Conservation (phyloP, 768 basidiomycete genomes). For the Macrolepiota albuminosa region DNA sequence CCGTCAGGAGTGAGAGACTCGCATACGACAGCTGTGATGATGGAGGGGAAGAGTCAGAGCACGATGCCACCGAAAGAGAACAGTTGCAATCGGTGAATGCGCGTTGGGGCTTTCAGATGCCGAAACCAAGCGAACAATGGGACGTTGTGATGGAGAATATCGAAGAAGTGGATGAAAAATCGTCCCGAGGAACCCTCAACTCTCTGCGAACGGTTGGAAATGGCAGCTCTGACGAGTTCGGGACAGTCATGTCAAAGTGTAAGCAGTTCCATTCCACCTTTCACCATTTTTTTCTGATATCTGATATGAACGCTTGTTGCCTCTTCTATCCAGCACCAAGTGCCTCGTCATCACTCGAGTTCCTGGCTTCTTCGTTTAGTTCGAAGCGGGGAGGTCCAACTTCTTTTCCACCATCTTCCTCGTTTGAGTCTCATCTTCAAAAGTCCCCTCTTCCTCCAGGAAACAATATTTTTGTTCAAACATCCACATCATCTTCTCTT, state of each 20-base stretch:
- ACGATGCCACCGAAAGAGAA: constrained; percentile 16
- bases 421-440: constrained; percentile 21
- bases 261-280: constrained; percentile 15
- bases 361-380: constrained; percentile 71
- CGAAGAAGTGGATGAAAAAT: constrained; percentile 56
- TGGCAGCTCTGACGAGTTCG: constrained; percentile 61
- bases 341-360: constrained; percentile 69
- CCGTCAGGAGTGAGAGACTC: constrained; percentile 43
- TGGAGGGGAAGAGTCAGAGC: constrained; percentile 25
- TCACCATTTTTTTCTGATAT: neutral
- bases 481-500: constrained; percentile 38
- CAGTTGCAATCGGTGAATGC: constrained; percentile 8
- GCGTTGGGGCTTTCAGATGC: constrained; percentile 22
- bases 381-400: constrained; percentile 44
- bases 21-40: constrained; percentile 23
- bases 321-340: constrained; percentile 40
- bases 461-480: constrained; percentile 33
- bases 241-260: constrained; percentile 62
- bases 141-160: constrained; percentile 85
- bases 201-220: constrained; percentile 36
- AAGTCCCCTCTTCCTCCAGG: constrained; percentile 18
- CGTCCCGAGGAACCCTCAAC: constrained; percentile 44
- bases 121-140: constrained; percentile 78
- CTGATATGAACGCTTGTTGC: constrained; percentile 8
- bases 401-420: constrained; percentile 15